Base-by-base conservation (phyloP, 768 basidiomycete genomes). In the Rhodotorula graminis region DNA sequence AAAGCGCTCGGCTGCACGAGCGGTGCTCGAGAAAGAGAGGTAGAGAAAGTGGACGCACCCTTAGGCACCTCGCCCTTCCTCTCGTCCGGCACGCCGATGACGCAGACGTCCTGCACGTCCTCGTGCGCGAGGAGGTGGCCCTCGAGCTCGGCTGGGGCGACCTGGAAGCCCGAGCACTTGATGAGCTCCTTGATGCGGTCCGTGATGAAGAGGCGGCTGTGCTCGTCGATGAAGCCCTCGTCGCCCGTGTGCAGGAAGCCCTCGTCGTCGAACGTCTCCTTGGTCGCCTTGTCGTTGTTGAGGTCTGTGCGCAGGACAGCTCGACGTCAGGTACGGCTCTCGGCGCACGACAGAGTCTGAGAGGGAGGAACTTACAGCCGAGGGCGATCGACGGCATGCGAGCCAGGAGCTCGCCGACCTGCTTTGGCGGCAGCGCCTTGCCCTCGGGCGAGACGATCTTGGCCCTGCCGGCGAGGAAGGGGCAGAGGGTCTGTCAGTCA, bases 91-190 rank as follows among this genome's bases (percentile, higher is more conserved):
- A 81, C 69, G 4, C 80, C 80, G 33, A 81, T 78, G 2, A 81
- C 80, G 25, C 68, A 80, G 10, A 77, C 79, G 64, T 82, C 81
- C 9, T 62, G 64, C 18, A 82, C 80, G 50, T 75, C 72, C 1
- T 78, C 77, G 65, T 80, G 78, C 27, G 74, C 67, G 23, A 82
- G 71, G 1, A 82, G 66, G 29, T 78, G 69, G 0, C 77, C 81
- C 53, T 82, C 82, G 8, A 82, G 77, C 65, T 82, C 82, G 3
- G 82, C 81, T 0, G 82, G 81, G 0, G 81, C 76, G 23, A 82
- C 79, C 56, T 79, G 77, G 64, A 60, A 75, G 21, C 79, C 77
- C 25, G 81, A 84, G 56, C 88, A 87, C 81, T 90, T 89, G 78
- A 89, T 69, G 21, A 71, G 85, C 71, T 72, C 75, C 58, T 76